Evolutionary conservation across 2,329 filamentous ascomycete genomes (phyloP).

Genomic region (Colletotrichum kahawae): DNA sequence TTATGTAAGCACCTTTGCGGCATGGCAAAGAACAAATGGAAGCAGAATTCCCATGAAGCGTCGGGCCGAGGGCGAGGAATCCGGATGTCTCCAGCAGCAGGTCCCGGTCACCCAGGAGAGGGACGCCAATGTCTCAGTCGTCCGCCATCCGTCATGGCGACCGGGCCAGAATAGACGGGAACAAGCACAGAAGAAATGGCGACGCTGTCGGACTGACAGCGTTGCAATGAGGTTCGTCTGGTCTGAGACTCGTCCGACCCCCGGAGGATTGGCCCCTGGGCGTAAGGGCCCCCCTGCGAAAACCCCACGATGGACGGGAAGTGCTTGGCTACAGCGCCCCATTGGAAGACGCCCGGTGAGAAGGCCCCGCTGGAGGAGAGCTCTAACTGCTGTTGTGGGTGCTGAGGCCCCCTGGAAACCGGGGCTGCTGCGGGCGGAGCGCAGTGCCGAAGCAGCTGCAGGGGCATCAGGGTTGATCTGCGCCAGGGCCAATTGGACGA

Average conservation of each 20-base stretch:
- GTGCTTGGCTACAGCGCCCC: neutral
- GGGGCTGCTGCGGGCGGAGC: neutral
- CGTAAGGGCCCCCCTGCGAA: neutral
- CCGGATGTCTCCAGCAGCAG: neutral
- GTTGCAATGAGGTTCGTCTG: conserved; percentile 1
- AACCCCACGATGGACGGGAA: conserved; percentile 2
- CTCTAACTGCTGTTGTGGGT: neutral
- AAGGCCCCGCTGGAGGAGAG: neutral
- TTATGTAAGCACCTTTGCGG: neutral
- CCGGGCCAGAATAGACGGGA: neutral
- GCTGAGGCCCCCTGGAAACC: neutral
- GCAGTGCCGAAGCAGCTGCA: conserved; percentile 1
- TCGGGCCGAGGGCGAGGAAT: neutral
- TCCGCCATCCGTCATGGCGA: neutral
- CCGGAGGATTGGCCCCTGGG: neutral
- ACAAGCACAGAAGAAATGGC: neutral
- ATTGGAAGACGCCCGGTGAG: neutral
- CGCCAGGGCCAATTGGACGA: neutral
- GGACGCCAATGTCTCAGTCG: neutral
- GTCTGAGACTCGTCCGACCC: conserved; percentile 19
- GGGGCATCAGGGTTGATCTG: conserved; percentile 7
- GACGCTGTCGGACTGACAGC: neutral
- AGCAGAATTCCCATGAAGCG: neutral
- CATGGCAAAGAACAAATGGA: neutral
- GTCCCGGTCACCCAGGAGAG: neutral